Base-by-base conservation (phyloP, 352 stramenopile genomes). In the Aphanomyces cochlioides region DNA sequence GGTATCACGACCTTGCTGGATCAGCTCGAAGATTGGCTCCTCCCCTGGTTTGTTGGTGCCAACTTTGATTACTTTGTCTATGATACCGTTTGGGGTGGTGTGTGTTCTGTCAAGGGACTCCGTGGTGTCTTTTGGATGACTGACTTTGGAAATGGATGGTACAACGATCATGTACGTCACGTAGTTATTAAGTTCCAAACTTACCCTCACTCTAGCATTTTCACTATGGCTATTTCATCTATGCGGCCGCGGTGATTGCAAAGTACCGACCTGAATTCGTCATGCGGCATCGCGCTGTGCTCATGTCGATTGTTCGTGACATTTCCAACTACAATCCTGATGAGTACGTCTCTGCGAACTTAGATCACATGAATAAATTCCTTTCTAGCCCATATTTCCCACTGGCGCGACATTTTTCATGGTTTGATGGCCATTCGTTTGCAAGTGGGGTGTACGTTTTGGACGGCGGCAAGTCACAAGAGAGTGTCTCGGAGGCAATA, bases 361-460 rank as follows among this genome's bases (percentile, higher is more conserved):
- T 6, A 56, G 67, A 65, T 77, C 58, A 58, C 13, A 21, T 2
- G 63, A 3, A 28, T 19, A 38, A 48, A 10, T 34, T 40, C 13
- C 4, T 72, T 12, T 69, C 72, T 71, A 92, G 85, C 67, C 76
- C 68, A 5, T 90, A 89, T 88, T 98, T 89, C 60, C 92, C 94
- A 13, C 84, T 96, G 56, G 87, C 93, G n/a, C 85, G 96, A 36
- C 93, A 98, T 75, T 98, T 98, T 72, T 97, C 96, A 65, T 98
- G 94, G 89, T 99, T 97, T 77, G 96, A 99, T 72, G 89, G 93
- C 54, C 95, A 99, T 74, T 98, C 92, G 57, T 99, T 96, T 79
- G 95, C 96, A 7, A 98, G 90, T 69, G 96, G 96, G 36, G 78
- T 99, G 36, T 98, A 98, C 79, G 83, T 85, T 58, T 85, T 98